A percentile compares a stretch with the other conserved stretches of the same genome.
These are phyloP conservation scores for Exophiala bonariae DNA, from an alignment of 2,329 filamentous ascomycete genomes.

Conservation along the genomic window DNA sequence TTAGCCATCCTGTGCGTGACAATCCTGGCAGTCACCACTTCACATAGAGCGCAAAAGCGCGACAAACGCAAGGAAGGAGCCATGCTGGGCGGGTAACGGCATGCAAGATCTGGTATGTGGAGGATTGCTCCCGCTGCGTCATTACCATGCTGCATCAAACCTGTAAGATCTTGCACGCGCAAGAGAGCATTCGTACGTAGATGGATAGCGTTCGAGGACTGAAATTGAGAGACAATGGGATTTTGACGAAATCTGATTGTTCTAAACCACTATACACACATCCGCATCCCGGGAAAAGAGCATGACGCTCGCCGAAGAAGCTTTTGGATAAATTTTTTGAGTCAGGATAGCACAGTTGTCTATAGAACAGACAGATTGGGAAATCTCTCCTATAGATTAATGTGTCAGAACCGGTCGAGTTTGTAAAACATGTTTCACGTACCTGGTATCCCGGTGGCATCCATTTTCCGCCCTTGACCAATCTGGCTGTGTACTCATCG, in stretches of 20 bases:
- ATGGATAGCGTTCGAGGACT: too few species aligned
- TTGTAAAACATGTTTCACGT: slow-evolving; percentile 39
- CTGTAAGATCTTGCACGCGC: too few species aligned
- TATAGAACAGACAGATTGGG: slow-evolving; percentile 95
- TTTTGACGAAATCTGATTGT: slow-evolving; percentile 14
- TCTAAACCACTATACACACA: slow-evolving; percentile 29
- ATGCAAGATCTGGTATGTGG: too few species aligned
- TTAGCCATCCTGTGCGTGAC: too few species aligned
- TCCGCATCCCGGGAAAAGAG: slow-evolving; percentile 5
- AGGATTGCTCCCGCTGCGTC: too few species aligned
- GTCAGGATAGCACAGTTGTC: slow-evolving; percentile 36
- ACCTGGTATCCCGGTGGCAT: slow-evolving; percentile 98
- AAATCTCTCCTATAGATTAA: slow-evolving; percentile 79
- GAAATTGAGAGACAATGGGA: too few species aligned
- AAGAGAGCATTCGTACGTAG: too few species aligned
- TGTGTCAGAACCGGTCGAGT: slow-evolving; percentile 24
- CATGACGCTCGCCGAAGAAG: slow-evolving; percentile 1
- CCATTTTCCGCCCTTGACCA: slow-evolving; percentile 98
- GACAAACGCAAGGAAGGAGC: too few species aligned
- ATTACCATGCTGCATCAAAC: too few species aligned
- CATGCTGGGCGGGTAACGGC: too few species aligned
- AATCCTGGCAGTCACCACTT: too few species aligned
- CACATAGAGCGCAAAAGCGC: too few species aligned
- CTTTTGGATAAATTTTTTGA: slow-evolving; percentile 6
- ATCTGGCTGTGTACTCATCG: slow-evolving; percentile 90